Evolutionary conservation across 2,329 filamentous ascomycete species (phyloP), one percentile per base, ranked within the genome.

Genomic region (Mycosphaerelloides madeirae): DNA sequence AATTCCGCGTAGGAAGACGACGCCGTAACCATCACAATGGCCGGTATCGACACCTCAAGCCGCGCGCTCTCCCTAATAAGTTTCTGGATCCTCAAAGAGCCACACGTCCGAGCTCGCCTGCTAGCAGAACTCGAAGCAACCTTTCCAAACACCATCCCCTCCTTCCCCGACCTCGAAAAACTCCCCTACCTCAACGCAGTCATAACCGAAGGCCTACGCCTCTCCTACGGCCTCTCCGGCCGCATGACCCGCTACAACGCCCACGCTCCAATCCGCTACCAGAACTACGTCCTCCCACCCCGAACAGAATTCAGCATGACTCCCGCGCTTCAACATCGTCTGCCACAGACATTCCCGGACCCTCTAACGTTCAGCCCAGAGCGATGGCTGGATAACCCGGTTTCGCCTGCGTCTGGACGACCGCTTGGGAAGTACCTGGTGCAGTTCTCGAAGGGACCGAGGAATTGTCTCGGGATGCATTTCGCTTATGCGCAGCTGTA

Each of bases 41-140:
- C 65, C 3, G 73, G 72, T 13, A 62, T 63, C 13, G 69, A 74
- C 46, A 75, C 72, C 0, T 65, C 67, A 7, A 70, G 65, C 1
- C 67, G 66, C 31, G 61, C 70, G 3, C 50, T 73, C 8, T 66
- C 67, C 54, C 50, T 69, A 7, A 70, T 68, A 1, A 61, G 62
- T 5, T 73, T 66, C 48, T 59, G 72, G 39, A 41, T 75, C 28
- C 56, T 73, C 9, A 57, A 65, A 22, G 47, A 65, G 3, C 62
- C 65, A 1, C 53, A 57, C 1, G 49, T 65, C 14, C 48, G 65
- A 18, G 40, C 59, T 5, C 65, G 56, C 32, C 52, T 75, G 7
- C 63, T 65, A 29, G 46, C 48, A 3, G 72, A 75, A 48, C 50
- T 75, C 2, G 16, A 34, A n/a, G 22, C 19, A 6, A 48, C 51